Evolutionary conservation across 768 basidiomycete genomes (phyloP), one percentile per base, ranked within the genome.

Genomic region (Exsudoporus frostii): DNA sequence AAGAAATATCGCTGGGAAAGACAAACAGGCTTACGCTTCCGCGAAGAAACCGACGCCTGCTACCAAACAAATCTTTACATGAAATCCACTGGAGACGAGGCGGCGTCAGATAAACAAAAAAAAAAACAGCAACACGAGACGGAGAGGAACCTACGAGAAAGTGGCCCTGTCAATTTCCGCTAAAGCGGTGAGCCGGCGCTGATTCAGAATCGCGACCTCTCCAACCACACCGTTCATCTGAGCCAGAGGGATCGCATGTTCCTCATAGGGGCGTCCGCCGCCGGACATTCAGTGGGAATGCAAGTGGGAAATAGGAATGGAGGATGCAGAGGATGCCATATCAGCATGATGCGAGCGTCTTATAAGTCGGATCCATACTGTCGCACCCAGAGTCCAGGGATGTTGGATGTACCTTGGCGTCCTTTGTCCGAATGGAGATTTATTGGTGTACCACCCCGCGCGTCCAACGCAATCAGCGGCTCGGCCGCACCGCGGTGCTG

Each of bases 1-100:
- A 42, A 13, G 11, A 10, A 25, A 8, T 19, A 19, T 4, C 17
- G 15, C n/a, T 20, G 14, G 34, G 11, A 9, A 20, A 11, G 19
- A 24, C 9, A 47, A 34, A 14, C 41, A 17, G 2, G 73, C 78
- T 60, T 63, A 83, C 79, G 84, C 82, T 73, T 89, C 90, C 34
- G 91, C 90, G 78, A 92, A 93, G 79, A 93, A 93, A 29, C 91
- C 91, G 7, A 86, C 86, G 63, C 91, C 89, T 5, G 88, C 67
- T 2, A 79, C 79, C 50, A 81, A 56, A 64, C 79, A 81, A 53
- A 84, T 81, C 68, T 89, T 91, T 55, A 84, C 81, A 63, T 92
- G 91, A 75, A 91, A 92, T 80, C 83, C 85, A 10, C 86, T 87
- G 50, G 10, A 30, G 34, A 49, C 29, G 41, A 13, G 27, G 22